Evolutionary conservation across 192 early-diverging fungal genomes (phyloP), one percentile per base, ranked within the genome.

Genomic region (Rhizophagus clarus): DNA sequence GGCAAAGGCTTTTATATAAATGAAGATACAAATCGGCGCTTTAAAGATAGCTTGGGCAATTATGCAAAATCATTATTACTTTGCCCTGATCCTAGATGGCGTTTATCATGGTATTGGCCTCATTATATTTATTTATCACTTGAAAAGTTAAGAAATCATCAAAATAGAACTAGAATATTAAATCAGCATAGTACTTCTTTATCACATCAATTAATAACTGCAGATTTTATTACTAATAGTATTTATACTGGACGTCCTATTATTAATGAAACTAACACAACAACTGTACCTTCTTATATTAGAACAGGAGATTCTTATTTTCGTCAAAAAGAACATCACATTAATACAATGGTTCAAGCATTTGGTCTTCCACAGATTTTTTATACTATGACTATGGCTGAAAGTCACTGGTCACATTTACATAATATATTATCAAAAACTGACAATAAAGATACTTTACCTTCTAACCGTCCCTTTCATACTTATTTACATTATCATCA

Each of bases 401-500:
- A 47, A 51, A 45, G 10, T 72, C 15, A 72, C 17, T 72, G 71
- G 71, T 7, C 9, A 0, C 71, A 72, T 51, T 45, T 72, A 45
- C 22, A 29, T 47, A 26, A 49, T 56, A 56, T 73, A 17, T 22
- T 73, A 28, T 24, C 9, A 51, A 73, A 45, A 8, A 49, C 72
- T 45, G 40, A 45, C 29, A 73, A 24, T 45, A n/a, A 42, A 4
- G 45, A 73, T 49, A 49, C 40, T 24, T 26, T 51, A 12, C 24
- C 72, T 73, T 32, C 42, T 22, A 73, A 73, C 56, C 10, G n/a
- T 3, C 72, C 72, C 29, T 45, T 73, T 2, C 72, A 73, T 49
- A 24, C 49, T 45, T 26, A 28, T 26, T 15, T 73, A 20, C 28
- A 73, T 49, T 73, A 51, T 73, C 22, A 26, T 14, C 72, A 73